Conservation (phyloP, 805 yeast genomes). For the Clavispora carvajalis region DNA sequence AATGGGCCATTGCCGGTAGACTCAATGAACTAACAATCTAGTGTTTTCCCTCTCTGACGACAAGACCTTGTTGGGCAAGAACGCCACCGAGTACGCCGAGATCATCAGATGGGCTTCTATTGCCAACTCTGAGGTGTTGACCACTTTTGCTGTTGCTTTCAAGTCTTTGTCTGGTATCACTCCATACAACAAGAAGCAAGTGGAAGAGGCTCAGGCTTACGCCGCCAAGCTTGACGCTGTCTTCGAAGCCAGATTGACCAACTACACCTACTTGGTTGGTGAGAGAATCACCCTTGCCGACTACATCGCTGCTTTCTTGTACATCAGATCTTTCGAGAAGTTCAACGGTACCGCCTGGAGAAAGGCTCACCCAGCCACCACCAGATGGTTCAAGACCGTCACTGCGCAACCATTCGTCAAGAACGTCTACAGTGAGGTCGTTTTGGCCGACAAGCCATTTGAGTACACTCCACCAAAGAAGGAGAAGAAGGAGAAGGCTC, state of each 20-base stretch:
- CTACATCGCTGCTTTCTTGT: conserved; percentile 45
- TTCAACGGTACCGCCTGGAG: conserved; percentile 66
- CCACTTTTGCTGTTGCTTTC: conserved; percentile 43
- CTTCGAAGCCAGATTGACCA: conserved; percentile 53
- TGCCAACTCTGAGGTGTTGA: conserved; percentile 62
- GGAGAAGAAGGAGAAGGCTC: conserved; percentile 56
- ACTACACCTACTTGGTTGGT: conserved; percentile 65
- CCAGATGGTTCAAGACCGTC: conserved; percentile 70
- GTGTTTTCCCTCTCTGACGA: conserved; percentile 41
- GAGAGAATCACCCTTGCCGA: conserved; percentile 64
- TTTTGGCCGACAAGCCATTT: conserved; percentile 60
- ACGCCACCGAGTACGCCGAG: conserved; percentile 55
- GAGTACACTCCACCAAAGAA: conserved; percentile 61
- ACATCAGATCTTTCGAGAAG: conserved; percentile 50
- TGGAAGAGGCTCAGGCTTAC: conserved; percentile 41
- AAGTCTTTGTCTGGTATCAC: conserved; percentile 54
- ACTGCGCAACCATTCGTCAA: conserved; percentile 41
- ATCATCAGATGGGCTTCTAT: conserved; percentile 76
- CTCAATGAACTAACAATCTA: conserved; percentile 20
- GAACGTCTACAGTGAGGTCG: conserved; percentile 44
- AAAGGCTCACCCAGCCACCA: conserved; percentile 52
- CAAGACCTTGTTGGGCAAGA: conserved; percentile 56
- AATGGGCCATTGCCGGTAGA: background rate
- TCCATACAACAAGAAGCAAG: conserved; percentile 75
- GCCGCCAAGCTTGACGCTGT: conserved; percentile 33